A percentile compares a stretch with the other conserved stretches of the same genome.
phyloP scores from a whole-genome alignment of 164 flowering plant genomes.

The Berberis thunbergii region DNA sequence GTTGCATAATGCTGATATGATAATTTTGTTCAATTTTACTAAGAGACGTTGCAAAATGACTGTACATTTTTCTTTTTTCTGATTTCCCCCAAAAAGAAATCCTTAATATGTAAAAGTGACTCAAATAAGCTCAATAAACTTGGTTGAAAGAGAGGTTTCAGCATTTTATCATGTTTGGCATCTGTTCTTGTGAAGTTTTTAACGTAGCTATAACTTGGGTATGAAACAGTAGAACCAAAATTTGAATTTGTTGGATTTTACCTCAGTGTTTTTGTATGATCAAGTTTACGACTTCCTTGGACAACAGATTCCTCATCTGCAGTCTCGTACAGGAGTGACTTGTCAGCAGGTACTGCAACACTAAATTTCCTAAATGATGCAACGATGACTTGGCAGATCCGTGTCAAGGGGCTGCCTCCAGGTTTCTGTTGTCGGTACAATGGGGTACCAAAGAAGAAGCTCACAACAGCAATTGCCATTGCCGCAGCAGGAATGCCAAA shows the following conservation, averaged over 20 bases:
- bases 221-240: too few relatives aligned
- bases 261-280: slow-evolving; percentile 28
- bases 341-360: slow-evolving; percentile 28
- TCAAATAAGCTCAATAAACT: background rate
- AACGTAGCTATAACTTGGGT: too few relatives aligned
- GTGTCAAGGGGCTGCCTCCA: slow-evolving; percentile 39
- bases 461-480: slow-evolving; percentile 45
- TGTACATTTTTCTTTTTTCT: too few relatives aligned
- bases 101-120: background rate
- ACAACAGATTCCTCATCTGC: slow-evolving; percentile 29
- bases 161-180: background rate
- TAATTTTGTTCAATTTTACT: too few relatives aligned
- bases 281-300: slow-evolving; percentile 38
- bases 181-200: too few relatives aligned
- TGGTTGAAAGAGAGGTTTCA: background rate
- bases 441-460: slow-evolving; percentile 35
- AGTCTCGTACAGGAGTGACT: slow-evolving; percentile 27
- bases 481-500: slow-evolving; percentile 57
- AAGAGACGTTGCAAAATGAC: too few relatives aligned
- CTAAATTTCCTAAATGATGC: slow-evolving; percentile 26
- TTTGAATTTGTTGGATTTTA: background rate
- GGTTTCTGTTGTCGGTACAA: slow-evolving; percentile 34
- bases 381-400: slow-evolving; percentile 30
- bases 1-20: too few relatives aligned
- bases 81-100: too few relatives aligned